Base-by-base conservation (phyloP, 2,329 filamentous ascomycete genomes). In the Microsporum canis region DNA sequence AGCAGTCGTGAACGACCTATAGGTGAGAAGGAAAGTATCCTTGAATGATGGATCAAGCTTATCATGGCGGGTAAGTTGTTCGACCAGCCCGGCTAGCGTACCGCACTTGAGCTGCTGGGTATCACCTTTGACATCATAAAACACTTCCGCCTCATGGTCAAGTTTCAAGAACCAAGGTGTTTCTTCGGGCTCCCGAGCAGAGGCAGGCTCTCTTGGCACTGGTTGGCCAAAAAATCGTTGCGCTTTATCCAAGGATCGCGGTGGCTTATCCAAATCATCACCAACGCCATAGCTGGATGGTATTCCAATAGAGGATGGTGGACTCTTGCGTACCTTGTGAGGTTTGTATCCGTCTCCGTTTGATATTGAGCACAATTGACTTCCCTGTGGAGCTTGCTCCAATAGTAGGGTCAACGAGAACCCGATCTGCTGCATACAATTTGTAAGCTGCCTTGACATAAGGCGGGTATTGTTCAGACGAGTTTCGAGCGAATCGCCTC, bases 1-100 rank as follows among this genome's bases (percentile, higher is more conserved):
- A 0, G 92, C 94, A 2, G 86, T 85, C 0, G 94, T 97, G 70
- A 99, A 99, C 0, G 94, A 99, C 64, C 89, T 84, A 73, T 99
- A 99, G 0, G 94, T 99, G 41, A 99, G 83, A 14, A 99, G 84
- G 80, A 99, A 99, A 0, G 94, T 99, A 69, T 92, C 95, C 78
- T 97, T 97, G 77, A 97, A 97, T 64, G 83, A 92, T 2, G 91
- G 90, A 71, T 97, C 94, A 12, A 96, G 82, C 70, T 95, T 94
- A 76, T 99, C 94, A 71, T 99, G 94, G 57, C 94, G 85, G 14
- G 94, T 99, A 51, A 99, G 81, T 70, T 97, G 92, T 73, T 97
- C 94, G 4, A 96, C 94, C 61, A 99, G 79, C 3, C 89, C 94
- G 34, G 89, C 81, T 23, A 99, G 77, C 0, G 92, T 95, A 55